Evolutionary conservation across 2,329 filamentous ascomycete species (phyloP), one percentile per base, ranked within the genome.

Genomic region (Penicillium sp.): DNA sequence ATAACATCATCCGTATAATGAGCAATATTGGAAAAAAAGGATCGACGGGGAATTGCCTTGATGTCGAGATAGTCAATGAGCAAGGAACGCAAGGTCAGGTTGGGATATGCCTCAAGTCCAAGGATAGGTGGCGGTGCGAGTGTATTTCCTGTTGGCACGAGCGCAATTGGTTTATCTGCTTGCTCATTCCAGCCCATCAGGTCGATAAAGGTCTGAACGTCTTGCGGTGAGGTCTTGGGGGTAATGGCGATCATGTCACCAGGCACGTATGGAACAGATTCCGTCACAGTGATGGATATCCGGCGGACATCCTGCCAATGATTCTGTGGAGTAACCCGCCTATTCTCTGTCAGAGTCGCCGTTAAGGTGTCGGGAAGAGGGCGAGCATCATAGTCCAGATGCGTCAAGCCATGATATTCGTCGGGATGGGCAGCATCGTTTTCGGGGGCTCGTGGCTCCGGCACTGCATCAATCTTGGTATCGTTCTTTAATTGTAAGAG

Each of bases 261-360:
- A 0, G 95, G 93, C 0, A 72, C 73, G 70, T 88, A 89, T 49
- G 75, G 79, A 73, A 78, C 75, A 2, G 71, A 66, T 49, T 70
- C 73, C 3, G 77, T 68, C 13, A 81, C 76, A 11, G 73, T 81
- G 14, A 98, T 81, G 1, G 81, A 83, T n/a, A 97, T 77, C 55
- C 91, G 85, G 0, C 95, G 90, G 48, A 98, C 94, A 78, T 99
- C 95, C 79, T 99, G 95, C 89, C 92, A 97, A 78, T 99, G 95
- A 1, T 81, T 80, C 1, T 75, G 52, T 0, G 93, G 88, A 0
- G 95, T 99, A 6, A 96, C 76, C 16, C 93, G 86, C 19, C 81
- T 75, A 71, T 96, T 97, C n/a, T 78, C 74, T 0, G 81, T 70
- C 0, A 99, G 73, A 0, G 76, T 83, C 8, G 88, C 90, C 0